A percentile compares a stretch with the other conserved stretches of the same genome.
Conservation (phyloP, 208 protist species). For the Tritrichomonas musculus region DNA sequence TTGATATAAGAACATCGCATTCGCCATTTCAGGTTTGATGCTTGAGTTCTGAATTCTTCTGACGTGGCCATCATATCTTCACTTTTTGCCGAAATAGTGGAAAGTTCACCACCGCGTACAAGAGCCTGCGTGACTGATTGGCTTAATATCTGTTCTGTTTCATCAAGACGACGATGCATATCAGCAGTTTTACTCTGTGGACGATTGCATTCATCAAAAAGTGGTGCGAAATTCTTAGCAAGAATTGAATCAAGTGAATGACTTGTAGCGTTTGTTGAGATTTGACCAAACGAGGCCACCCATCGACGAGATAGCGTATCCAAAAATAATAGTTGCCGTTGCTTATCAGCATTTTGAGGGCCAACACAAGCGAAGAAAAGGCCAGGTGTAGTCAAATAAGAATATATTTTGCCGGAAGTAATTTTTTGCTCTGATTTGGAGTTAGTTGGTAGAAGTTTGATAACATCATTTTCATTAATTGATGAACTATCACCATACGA, state of each 20-base stretch:
- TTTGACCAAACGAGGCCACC: background rate
- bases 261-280: background rate
- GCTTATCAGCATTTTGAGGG: background rate
- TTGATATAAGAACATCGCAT: background rate
- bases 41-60: background rate
- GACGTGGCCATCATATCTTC: background rate
- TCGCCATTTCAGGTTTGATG: background rate
- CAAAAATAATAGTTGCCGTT: background rate
- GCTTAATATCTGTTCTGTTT: background rate
- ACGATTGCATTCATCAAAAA: background rate
- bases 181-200: background rate
- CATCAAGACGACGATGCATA: background rate
- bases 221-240: background rate
- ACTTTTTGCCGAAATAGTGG: background rate
- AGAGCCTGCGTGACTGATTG: background rate
- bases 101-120: background rate
- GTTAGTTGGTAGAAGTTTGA: background rate
- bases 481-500: background rate
- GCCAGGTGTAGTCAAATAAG: background rate
- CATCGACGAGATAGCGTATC: background rate
- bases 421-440: background rate
- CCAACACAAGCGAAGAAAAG: background rate
- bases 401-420: background rate
- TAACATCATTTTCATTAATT: background rate
- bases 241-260: background rate